Conservation (phyloP, 495 filamentous ascomycete species). For the Neurospora hispaniola region DNA sequence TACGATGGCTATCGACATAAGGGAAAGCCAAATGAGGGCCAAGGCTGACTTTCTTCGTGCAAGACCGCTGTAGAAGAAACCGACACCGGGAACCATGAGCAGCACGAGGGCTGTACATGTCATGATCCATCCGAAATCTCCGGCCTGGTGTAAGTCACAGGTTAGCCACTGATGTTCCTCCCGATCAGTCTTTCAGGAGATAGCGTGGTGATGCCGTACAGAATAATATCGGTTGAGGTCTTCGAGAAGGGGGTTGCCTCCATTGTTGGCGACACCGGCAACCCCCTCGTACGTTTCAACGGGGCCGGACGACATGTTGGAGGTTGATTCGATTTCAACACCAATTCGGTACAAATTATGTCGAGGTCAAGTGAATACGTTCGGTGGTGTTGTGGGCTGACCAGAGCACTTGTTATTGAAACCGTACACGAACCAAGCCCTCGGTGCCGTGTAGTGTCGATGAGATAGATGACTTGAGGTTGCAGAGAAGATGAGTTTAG, state of each 20-base stretch:
- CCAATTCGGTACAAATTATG: neutral
- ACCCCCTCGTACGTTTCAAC: slow-evolving; percentile 56
- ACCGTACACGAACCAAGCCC: slow-evolving; percentile 2
- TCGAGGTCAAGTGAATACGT: neutral
- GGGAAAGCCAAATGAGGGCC: slow-evolving; percentile 89
- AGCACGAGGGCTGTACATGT: slow-evolving; percentile 80
- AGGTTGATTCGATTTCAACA: neutral
- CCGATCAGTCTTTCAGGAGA: neutral
- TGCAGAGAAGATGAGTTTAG: slow-evolving; percentile 1
- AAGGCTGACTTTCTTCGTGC: slow-evolving; percentile 94
- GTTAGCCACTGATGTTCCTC: neutral
- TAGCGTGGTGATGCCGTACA: slow-evolving; percentile 36
- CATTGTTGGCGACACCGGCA: slow-evolving; percentile 34
- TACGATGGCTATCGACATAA: slow-evolving; percentile 86
- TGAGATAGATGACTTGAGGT: neutral
- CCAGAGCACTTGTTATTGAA: slow-evolving; percentile 1
- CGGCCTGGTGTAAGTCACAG: slow-evolving; percentile 41
- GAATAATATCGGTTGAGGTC: slow-evolving; percentile 78
- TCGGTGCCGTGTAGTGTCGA: neutral
- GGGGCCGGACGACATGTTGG: slow-evolving; percentile 27
- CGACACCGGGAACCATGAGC: slow-evolving; percentile 97
- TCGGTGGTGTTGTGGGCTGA: neutral
- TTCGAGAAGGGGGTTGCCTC: slow-evolving; percentile 62
- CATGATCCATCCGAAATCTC: slow-evolving; percentile 90
- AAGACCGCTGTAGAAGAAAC: slow-evolving; percentile 97